Evolutionary conservation across 352 stramenopile genomes (phyloP), one percentile per base, ranked within the genome.

Genomic region (Phytopythium oedochilum): DNA sequence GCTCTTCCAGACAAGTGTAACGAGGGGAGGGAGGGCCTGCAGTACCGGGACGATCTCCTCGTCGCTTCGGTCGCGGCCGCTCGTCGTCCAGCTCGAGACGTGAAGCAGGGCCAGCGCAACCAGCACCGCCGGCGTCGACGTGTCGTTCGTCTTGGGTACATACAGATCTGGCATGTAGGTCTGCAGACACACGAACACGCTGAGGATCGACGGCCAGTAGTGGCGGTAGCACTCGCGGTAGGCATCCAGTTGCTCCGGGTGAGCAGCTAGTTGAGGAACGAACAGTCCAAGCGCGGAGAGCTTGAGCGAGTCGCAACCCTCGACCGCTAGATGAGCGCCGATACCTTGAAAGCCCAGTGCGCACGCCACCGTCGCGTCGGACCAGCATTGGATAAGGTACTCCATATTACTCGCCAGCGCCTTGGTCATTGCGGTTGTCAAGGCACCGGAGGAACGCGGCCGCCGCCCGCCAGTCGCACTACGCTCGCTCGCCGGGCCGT

Each of bases 381-480:
- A 70, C 77, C 77, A 88, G 53, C 74, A 86, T 12, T 80, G 68
- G 29, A 78, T 57, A 34, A 88, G 46, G 28, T 75, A 75, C 25
- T 71, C 63, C 1, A 66, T 70, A 1, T 47, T 59, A 40, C 62
- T 31, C 4, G 60, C 71, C 23, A 92, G 69, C n/a, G 68, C 73
- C 17, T 57, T 78, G 20, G 63, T 70, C 57, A 92, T 71, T 6
- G 71, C 68, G 43, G 87, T 90, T 11, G 84, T 66, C 12, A 90
- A 61, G 18, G 77, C 57, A 20, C 47, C 47, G 8, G 31, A 39
- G 5, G 10, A 7, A 12, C 20, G 47, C 17, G 31, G 32, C n/a
- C 29, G 71, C 72, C 8, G 52, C 45, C 2, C 52, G 43, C 20
- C 80, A 35, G 35, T 46, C 55, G 60, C 25, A 36, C 51, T 70